phyloP scores from a whole-genome alignment of 2,329 filamentous ascomycete genomes.

The Aspergillus tubingensis region DNA sequence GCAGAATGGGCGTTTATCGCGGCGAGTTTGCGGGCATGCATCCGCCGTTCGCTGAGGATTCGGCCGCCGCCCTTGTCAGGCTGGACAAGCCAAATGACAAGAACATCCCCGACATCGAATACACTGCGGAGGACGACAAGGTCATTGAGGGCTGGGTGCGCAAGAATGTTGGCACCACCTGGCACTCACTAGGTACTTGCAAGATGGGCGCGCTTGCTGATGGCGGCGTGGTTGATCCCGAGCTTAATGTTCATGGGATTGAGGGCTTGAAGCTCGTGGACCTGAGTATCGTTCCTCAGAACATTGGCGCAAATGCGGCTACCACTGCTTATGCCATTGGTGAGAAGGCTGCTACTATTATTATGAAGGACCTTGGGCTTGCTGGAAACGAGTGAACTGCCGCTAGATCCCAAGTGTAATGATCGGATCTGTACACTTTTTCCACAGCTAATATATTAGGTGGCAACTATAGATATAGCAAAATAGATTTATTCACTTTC shows the following conservation, averaged over 20 bases:
- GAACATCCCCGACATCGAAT: neutral
- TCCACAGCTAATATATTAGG: too few relatives aligned
- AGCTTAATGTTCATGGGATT: constrained; percentile 1
- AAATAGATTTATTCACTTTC: too few relatives aligned
- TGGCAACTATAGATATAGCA: too few relatives aligned
- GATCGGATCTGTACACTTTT: too few relatives aligned
- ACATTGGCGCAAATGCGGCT: neutral
- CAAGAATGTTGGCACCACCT: neutral
- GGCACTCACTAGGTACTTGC: constrained; percentile 2
- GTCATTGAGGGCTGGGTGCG: constrained; percentile 8
- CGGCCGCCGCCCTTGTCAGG: neutral
- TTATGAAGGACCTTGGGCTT: constrained; percentile 1
- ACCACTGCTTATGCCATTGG: neutral
- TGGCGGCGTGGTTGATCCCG: constrained; percentile 1
- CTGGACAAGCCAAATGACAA: too few relatives aligned
- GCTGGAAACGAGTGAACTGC: too few relatives aligned
- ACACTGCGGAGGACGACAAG: constrained; percentile 4
- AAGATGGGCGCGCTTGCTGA: neutral
- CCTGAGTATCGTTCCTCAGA: neutral
- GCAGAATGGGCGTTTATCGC: constrained; percentile 1
- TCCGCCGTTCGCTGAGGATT: neutral
- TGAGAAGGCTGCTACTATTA: neutral
- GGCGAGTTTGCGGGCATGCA: neutral
- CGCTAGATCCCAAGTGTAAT: too few relatives aligned
- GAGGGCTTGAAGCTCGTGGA: neutral